Evolutionary conservation across 1,139 yeast genomes (phyloP).

Genomic region (Candida sp.): DNA sequence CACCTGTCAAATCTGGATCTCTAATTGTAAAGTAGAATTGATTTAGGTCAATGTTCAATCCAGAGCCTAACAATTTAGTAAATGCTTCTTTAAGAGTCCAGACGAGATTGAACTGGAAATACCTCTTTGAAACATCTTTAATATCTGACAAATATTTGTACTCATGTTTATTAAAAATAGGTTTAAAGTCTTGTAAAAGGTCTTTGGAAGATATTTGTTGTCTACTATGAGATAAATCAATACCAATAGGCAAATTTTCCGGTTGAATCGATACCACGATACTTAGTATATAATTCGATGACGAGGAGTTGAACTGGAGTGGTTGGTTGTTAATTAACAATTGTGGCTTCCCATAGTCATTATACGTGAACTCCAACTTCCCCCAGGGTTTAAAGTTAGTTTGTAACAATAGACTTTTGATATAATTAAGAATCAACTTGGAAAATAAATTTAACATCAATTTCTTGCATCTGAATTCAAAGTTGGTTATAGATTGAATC

Average conservation of each 20-base stretch:
- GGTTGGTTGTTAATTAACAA: conserved; percentile 11
- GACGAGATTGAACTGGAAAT: conserved; percentile 43
- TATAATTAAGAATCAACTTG: conserved; percentile 20
- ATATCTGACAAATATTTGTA: conserved; percentile 18
- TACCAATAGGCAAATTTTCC: conserved; percentile 39
- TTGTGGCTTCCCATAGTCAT: conserved; percentile 36
- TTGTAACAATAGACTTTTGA: conserved; percentile 6
- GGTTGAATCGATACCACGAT: conserved; percentile 35
- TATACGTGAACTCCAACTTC: conserved; percentile 18
- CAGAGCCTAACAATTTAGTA: conserved; percentile 59
- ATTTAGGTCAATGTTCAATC: conserved; percentile 52
- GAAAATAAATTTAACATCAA: conserved; percentile 22
- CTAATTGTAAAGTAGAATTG: conserved; percentile 13
- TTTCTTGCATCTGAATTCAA: conserved; percentile 13
- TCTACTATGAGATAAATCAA: conserved; percentile 56
- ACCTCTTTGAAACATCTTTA: conserved; percentile 13
- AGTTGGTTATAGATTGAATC: conserved; percentile 26
- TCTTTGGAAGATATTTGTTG: conserved; percentile 38
- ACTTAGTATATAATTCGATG: conserved; percentile 50
- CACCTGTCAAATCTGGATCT: conserved; percentile 2
- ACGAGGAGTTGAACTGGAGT: conserved; percentile 48
- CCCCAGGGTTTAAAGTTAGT: conserved; percentile 14
- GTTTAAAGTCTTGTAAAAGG: conserved; percentile 42
- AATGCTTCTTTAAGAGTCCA: conserved; percentile 80
- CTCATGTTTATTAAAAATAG: conserved; percentile 48